A percentile compares a stretch with the other conserved stretches of the same genome.
phyloP scores from a whole-genome alignment of 2,329 filamentous ascomycete genomes.

The Pseudogymnoascus sp. region DNA sequence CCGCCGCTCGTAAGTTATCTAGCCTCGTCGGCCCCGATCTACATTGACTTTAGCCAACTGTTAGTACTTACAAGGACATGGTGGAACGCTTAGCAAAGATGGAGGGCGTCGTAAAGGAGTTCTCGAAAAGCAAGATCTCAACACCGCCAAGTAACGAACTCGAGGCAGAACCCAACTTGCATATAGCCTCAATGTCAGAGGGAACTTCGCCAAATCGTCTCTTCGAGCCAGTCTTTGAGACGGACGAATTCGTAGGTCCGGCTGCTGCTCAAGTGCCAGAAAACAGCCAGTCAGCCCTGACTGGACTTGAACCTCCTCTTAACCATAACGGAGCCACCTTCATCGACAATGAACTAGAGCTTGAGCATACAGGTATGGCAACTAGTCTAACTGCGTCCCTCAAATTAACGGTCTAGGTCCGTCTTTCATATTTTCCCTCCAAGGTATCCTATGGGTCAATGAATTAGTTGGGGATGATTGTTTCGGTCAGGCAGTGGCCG shows the following conservation, averaged over 20 bases:
- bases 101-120: slow-evolving; percentile 11
- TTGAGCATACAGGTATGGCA: neutral
- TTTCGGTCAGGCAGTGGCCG: slow-evolving; percentile 8
- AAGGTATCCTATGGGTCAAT: slow-evolving; percentile 14
- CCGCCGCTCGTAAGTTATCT: neutral
- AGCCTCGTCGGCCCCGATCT: neutral
- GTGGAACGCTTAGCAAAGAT: slow-evolving; percentile 15
- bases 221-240: neutral
- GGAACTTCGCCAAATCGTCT: neutral
- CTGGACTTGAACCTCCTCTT: neutral
- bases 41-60: neutral
- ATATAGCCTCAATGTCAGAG: neutral
- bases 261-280: neutral
- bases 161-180: neutral
- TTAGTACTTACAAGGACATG: slow-evolving; percentile 15
- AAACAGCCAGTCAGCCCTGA: neutral
- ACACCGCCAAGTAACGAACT: neutral
- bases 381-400: slow-evolving; percentile 2
- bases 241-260: neutral
- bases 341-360: neutral
- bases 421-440: slow-evolving; percentile 14
- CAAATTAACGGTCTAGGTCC: slow-evolving; percentile 11
- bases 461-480: slow-evolving; percentile 13
- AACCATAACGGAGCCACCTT: neutral
- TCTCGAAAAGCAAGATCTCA: neutral